Percentiles rank a stretch among this genome's conserved stretches.
Evolutionary conservation across 1,284 basidiomycete genomes (phyloP).

Genomic region (Sutorius eximius): DNA sequence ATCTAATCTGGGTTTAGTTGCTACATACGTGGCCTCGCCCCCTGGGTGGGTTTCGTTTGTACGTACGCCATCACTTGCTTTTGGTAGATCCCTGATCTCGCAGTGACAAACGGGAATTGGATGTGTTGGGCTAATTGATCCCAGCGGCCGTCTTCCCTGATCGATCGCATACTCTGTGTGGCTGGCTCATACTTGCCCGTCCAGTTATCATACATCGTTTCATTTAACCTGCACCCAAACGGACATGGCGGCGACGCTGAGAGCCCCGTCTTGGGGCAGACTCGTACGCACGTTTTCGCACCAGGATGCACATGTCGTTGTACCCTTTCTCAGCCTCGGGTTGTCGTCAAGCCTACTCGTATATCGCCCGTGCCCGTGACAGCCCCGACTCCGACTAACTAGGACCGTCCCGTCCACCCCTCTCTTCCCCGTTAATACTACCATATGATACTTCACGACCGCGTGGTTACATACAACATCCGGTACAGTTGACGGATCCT

Average conservation of each 20-base stretch:
- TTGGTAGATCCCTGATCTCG: not conserved
- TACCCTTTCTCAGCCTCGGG: not conserved
- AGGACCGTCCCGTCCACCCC: not conserved
- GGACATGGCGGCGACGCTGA: not conserved
- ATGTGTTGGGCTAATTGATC: not conserved
- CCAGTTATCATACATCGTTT: not conserved
- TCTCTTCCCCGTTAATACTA: not conserved
- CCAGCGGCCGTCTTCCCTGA: conserved; percentile 5
- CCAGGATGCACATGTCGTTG: not conserved
- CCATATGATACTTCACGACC: not conserved
- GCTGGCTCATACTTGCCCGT: not conserved
- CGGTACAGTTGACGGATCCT: not conserved
- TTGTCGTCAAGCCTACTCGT: not conserved
- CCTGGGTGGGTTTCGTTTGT: not conserved
- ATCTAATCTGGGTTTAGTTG: conserved; percentile 3
- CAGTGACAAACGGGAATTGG: not conserved
- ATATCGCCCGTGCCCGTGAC: not conserved
- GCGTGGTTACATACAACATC: not conserved
- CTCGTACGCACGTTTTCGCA: not conserved
- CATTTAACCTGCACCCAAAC: not conserved
- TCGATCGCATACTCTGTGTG: not conserved
- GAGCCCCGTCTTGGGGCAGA: not conserved
- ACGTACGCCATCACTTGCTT: not conserved
- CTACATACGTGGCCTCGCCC: not conserved
- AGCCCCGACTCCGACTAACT: not conserved